Evolutionary conservation across 176 grass and related monocot genomes (phyloP).

Genomic region (Rhynchospora breviuscula): DNA sequence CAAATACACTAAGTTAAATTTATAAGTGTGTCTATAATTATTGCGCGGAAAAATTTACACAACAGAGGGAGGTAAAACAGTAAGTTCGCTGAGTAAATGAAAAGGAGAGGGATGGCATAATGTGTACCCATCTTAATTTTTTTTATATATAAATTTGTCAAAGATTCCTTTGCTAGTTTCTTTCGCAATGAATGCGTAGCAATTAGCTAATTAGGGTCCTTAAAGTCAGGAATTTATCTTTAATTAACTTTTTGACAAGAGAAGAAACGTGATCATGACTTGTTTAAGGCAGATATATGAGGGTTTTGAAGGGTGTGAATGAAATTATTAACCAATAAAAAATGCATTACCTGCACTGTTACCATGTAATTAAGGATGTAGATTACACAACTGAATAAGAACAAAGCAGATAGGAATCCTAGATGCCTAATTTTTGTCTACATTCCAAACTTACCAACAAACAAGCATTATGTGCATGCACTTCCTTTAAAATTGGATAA

Average conservation of each 20-base stretch:
- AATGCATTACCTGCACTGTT: not conserved
- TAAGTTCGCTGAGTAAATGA: slow-evolving; percentile 4
- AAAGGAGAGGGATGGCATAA: not conserved
- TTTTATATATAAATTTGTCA: not conserved
- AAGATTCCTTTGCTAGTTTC: not conserved
- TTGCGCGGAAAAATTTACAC: not conserved
- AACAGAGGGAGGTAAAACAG: not conserved
- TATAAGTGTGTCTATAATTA: not conserved
- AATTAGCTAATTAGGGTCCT: not conserved
- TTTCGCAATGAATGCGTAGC: not conserved
- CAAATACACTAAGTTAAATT: not conserved
- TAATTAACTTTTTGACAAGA: not conserved
- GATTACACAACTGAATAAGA: not conserved
- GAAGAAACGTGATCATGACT: not conserved
- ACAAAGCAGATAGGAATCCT: not conserved
- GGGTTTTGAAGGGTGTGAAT: not conserved
- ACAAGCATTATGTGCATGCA: not conserved
- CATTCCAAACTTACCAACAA: not conserved
- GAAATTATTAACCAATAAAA: not conserved
- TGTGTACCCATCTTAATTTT: not conserved
- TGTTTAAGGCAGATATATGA: not conserved
- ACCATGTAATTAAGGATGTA: not conserved
- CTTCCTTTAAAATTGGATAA: not conserved
- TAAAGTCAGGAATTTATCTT: not conserved
- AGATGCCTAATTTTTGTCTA: slow-evolving; percentile 16